phyloP scores from a whole-genome alignment of 768 basidiomycete genomes.

The Collybiopsis confluens region DNA sequence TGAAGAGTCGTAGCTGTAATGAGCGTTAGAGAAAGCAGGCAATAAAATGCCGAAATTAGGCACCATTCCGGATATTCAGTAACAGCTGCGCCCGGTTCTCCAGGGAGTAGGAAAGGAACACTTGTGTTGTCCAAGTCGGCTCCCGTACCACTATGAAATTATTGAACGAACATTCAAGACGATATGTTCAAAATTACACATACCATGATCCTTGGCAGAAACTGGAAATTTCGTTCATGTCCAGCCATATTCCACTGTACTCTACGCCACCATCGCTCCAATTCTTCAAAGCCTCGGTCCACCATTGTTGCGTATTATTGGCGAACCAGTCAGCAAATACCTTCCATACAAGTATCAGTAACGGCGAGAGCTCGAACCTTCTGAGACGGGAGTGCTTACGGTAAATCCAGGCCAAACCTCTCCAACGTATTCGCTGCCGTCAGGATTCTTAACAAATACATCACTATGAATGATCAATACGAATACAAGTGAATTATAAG shows the following conservation, averaged over 20 bases:
- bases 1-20: slow-evolving; percentile 53
- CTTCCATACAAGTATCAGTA: slow-evolving; percentile 17
- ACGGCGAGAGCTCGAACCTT: neutral
- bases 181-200: slow-evolving; percentile 10
- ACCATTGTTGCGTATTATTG: slow-evolving; percentile 47
- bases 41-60: slow-evolving; percentile 1
- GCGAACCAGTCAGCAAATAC: slow-evolving; percentile 63
- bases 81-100: slow-evolving; percentile 47
- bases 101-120: slow-evolving; percentile 53
- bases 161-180: neutral
- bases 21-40: neutral
- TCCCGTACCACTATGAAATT: slow-evolving; percentile 44
- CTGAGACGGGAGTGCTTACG: slow-evolving; percentile 27
- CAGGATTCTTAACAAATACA: slow-evolving; percentile 71
- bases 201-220: slow-evolving; percentile 63
- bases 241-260: slow-evolving; percentile 66
- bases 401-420: slow-evolving; percentile 79
- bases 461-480: slow-evolving; percentile 32
- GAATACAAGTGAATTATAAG: neutral
- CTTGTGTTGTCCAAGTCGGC: slow-evolving; percentile 52
- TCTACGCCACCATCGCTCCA: slow-evolving; percentile 50
- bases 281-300: slow-evolving; percentile 56
- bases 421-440: slow-evolving; percentile 68
- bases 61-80: slow-evolving; percentile 70
- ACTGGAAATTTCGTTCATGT: slow-evolving; percentile 66